phyloP scores from a whole-genome alignment of 495 filamentous ascomycete genomes.

The Clohesyomyces aquaticus region DNA sequence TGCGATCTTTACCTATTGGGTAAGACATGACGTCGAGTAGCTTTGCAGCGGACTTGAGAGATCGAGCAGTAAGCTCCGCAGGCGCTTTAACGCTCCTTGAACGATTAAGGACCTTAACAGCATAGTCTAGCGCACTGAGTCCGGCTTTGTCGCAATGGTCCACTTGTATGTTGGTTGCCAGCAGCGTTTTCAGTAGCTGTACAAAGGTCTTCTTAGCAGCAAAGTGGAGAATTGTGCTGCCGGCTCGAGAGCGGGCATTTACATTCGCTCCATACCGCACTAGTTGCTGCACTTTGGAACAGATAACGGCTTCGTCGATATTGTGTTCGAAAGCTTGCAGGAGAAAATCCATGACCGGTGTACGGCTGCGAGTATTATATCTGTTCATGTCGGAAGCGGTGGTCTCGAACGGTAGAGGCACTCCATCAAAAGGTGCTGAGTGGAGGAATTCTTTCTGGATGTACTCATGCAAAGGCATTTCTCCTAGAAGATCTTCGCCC shows the following conservation, averaged over 20 bases:
- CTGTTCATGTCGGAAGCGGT: conserved; percentile 6
- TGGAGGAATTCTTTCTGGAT: background rate
- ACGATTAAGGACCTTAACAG: background rate
- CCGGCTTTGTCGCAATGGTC: conserved; percentile 7
- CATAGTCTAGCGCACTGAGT: conserved; percentile 13
- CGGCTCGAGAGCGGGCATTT: conserved; percentile 8
- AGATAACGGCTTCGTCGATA: background rate
- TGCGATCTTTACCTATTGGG: no score
- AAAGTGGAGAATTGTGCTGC: conserved; percentile 7
- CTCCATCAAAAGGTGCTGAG: no score
- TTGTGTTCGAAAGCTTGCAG: background rate
- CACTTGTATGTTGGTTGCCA: background rate
- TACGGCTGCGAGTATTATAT: background rate
- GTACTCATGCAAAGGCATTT: conserved; percentile 3
- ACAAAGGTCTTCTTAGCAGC: conserved; percentile 1
- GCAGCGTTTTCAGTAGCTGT: background rate
- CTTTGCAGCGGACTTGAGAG: conserved; percentile 4
- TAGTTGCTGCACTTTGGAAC: background rate
- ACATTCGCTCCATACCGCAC: conserved; percentile 5
- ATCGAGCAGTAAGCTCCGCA: conserved; percentile 5
- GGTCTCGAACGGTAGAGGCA: background rate
- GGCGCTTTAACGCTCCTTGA: conserved; percentile 2
- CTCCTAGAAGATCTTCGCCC: background rate
- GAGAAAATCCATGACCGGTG: conserved; percentile 5
- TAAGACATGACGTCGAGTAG: no score